Evolutionary conservation across 1,139 yeast species (phyloP).

Genomic region (Scheffersomyces titani): DNA sequence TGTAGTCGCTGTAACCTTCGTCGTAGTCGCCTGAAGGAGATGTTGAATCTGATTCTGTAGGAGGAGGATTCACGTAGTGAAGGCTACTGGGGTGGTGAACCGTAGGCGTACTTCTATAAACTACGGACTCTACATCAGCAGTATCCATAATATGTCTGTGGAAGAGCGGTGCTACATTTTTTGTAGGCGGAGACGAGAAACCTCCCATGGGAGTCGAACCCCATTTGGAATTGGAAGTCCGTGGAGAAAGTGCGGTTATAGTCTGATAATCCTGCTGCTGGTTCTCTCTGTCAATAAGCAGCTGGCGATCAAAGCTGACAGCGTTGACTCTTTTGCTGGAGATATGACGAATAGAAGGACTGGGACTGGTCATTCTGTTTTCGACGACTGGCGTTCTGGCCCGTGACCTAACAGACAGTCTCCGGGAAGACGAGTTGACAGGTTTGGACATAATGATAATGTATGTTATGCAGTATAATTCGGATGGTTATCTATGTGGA

Average conservation of each 20-base stretch:
- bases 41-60: not conserved
- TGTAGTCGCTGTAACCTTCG: slow-evolving; percentile 17
- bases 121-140: slow-evolving; percentile 18
- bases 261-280: slow-evolving; percentile 3
- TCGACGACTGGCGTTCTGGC: not conserved
- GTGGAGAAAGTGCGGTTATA: not conserved
- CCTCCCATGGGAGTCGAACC: not conserved
- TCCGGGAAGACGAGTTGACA: not conserved
- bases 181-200: not conserved
- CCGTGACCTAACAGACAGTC: not conserved
- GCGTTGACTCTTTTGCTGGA: slow-evolving; percentile 32
- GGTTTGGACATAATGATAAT: not conserved
- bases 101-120: slow-evolving; percentile 8
- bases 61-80: slow-evolving; percentile 1
- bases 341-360: slow-evolving; percentile 35
- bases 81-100: slow-evolving; percentile 2
- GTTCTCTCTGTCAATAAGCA: slow-evolving; percentile 15
- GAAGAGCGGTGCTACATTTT: not conserved
- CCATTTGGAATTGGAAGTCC: not conserved
- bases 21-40: not conserved
- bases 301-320: slow-evolving; percentile 18
- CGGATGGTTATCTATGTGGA: not conserved
- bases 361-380: slow-evolving; percentile 26
- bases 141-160: not conserved
- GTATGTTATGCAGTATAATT: not conserved